Conservation (phyloP, 108 stramenopile species). For the Fragilariopsis cylindrus region DNA sequence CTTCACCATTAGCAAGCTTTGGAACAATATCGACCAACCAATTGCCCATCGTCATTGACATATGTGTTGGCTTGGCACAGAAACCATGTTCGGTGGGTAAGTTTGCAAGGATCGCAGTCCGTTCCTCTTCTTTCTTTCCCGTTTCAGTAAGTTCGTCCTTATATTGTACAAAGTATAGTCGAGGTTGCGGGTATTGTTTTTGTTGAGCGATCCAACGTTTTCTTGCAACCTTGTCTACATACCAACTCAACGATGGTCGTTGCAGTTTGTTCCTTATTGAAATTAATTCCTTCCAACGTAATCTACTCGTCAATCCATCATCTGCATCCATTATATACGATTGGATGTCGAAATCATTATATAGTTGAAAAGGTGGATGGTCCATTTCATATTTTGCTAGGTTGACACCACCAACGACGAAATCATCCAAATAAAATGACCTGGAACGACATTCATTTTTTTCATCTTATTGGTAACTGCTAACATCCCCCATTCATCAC, state of each 20-base stretch:
- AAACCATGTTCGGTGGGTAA: slow-evolving; percentile 4
- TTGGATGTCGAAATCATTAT: slow-evolving; percentile 25
- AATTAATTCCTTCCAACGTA: slow-evolving; percentile 23
- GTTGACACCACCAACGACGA: slow-evolving; percentile 27
- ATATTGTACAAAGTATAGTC: slow-evolving; percentile 2
- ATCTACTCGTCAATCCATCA: neutral
- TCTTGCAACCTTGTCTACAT: slow-evolving; percentile 29
- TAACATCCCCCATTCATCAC: neutral
- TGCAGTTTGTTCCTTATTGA: neutral
- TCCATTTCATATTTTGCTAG: slow-evolving; percentile 11
- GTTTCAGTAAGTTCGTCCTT: slow-evolving; percentile 7
- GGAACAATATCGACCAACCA: slow-evolving; percentile 20
- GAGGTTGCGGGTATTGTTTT: slow-evolving; percentile 3
- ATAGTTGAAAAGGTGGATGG: slow-evolving; percentile 5
- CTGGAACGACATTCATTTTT: neutral
- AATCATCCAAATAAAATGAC: slow-evolving; percentile 17
- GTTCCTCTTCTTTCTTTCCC: slow-evolving; percentile 11
- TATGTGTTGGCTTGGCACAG: slow-evolving; percentile 29
- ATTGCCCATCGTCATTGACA: slow-evolving; percentile 21
- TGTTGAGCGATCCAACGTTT: slow-evolving; percentile 18
- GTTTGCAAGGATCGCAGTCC: neutral
- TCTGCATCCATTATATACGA: slow-evolving; percentile 9
- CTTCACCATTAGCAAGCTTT: neutral
- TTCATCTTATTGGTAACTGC: slow-evolving; percentile 2
- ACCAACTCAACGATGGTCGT: slow-evolving; percentile 11